Conservation (phyloP, 169 alveolate genomes). For the Perkinsus chesapeaki region DNA sequence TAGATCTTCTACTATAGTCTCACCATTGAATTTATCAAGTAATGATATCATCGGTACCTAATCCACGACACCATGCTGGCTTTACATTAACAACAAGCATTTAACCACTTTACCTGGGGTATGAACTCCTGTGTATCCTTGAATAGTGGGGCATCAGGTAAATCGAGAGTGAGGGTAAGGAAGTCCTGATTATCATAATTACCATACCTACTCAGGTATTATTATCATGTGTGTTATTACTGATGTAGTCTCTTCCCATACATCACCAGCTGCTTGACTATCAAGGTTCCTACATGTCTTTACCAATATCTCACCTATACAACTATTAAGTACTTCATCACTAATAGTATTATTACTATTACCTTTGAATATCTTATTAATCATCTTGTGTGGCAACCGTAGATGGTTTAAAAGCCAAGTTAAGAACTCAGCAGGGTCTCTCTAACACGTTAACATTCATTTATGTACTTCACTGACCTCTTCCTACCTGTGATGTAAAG, state of each 20-base stretch:
- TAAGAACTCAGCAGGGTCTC: constrained; percentile 86
- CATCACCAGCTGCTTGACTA: constrained; percentile 1
- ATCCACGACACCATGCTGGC: neutral
- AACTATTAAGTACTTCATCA: neutral
- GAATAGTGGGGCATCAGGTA: constrained; percentile 88
- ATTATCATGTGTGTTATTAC: neutral
- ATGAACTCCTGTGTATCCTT: constrained; percentile 81
- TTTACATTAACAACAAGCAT: too few species aligned
- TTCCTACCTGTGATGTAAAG: neutral
- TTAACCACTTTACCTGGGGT: constrained; percentile 58
- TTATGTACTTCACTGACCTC: neutral
- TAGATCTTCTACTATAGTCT: constrained; percentile 61
- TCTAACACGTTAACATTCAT: constrained; percentile 45
- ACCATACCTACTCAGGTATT: neutral
- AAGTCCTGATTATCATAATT: neutral
- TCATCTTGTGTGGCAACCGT: constrained; percentile 41
- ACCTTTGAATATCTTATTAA: neutral
- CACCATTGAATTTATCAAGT: constrained; percentile 89
- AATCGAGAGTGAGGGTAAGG: constrained; percentile 53
- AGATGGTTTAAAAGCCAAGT: constrained; percentile 79
- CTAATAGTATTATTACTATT: neutral
- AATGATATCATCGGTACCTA: constrained; percentile 79
- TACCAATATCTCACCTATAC: neutral
- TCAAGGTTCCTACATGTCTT: constrained; percentile 20
- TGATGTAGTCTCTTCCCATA: neutral